Conservation (phyloP, 116 monocot genomes). For the Thalassia testudinum region DNA sequence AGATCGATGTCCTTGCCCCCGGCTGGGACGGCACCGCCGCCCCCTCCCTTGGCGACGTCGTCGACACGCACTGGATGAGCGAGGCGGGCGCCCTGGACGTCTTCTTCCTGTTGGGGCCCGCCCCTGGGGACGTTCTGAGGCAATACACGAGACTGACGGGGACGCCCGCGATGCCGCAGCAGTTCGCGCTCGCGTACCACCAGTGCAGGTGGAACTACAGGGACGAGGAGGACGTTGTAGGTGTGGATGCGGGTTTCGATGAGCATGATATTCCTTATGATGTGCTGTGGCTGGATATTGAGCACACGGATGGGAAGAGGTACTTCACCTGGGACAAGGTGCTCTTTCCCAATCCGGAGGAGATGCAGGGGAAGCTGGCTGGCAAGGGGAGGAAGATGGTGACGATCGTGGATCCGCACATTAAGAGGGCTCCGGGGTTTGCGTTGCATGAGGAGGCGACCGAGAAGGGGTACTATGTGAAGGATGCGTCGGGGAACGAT, state of each 20-base stretch:
- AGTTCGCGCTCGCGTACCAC: constrained; percentile 80
- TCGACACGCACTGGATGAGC: constrained; percentile 89
- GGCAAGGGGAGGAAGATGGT: constrained; percentile 89
- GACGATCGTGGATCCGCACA: constrained; percentile 91
- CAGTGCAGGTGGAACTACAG: constrained; percentile 98
- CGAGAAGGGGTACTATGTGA: constrained; percentile 90
- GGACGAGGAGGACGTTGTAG: constrained; percentile 79
- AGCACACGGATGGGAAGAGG: constrained; percentile 85
- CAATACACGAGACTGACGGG: constrained; percentile 82
- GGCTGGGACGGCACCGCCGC: constrained; percentile 42
- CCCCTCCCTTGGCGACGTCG: constrained; percentile 5
- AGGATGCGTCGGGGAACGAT: constrained; percentile 73
- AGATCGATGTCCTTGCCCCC: constrained; percentile 88
- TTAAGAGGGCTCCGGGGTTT: constrained; percentile 72
- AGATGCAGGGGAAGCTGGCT: constrained; percentile 76
- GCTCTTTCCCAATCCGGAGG: constrained; percentile 68
- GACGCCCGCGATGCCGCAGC: constrained; percentile 73
- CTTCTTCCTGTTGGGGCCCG: constrained; percentile 85
- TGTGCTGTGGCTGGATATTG: constrained; percentile 98
- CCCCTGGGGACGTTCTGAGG: constrained; percentile 61
- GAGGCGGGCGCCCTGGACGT: constrained; percentile 87
- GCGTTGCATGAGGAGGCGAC: constrained; percentile 65
- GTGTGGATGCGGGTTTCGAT: constrained; percentile 79
- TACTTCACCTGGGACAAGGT: constrained; percentile 91
- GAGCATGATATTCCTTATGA: constrained; percentile 98